Base-by-base conservation (phyloP, 1,139 yeast genomes). In the Yamadazyma sp. region DNA sequence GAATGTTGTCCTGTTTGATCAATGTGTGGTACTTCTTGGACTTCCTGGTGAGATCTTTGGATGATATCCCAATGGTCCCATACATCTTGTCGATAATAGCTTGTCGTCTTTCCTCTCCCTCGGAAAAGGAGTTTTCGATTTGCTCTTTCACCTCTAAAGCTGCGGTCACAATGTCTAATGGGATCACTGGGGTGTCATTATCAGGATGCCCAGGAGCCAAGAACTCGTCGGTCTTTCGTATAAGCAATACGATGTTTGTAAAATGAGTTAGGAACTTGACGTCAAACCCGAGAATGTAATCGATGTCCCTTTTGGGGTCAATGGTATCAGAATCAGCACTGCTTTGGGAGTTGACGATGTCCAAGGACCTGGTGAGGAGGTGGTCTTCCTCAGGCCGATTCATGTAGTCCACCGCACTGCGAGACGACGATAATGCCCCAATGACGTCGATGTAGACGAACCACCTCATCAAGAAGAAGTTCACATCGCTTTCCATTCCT, bases 391-490 rank as follows among this genome's bases (percentile, higher is more conserved):
- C 54, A 33, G 49, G 42, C 20, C 41, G 53, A 48, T 17, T 43
- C 7, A 55, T 40, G 45, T 66, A 65, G 32, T 59, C 56, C 22
- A 58, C 59, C 0, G 66, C 46, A 32, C 61, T 56, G 25, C 55
- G 55, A 6, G 76, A 64, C 8, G 75, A 60, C 1, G 74, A 64
- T 18, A 84, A 61, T 1, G 83, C 75, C 0, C 89, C 87, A 28
- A 85, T 72, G 1, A 83, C 79, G 51, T 84, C 91, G 34, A 83
- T 66, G 50, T 83, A 86, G 0, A 83, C 84, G 53, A 81, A 82
- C 85, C 91, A 82, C 41, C 92, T 62, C 54, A 80, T 69, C 40
- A 86, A 62, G 51, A 86, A 85, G 48, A 71, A 81, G 1, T 80
- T 61, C 9, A 81, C 67, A 47, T 79, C 66, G 34, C 67, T 54